Evolutionary conservation across 2,329 filamentous ascomycete species (phyloP).

Genomic region (Epichloe gansuensis): DNA sequence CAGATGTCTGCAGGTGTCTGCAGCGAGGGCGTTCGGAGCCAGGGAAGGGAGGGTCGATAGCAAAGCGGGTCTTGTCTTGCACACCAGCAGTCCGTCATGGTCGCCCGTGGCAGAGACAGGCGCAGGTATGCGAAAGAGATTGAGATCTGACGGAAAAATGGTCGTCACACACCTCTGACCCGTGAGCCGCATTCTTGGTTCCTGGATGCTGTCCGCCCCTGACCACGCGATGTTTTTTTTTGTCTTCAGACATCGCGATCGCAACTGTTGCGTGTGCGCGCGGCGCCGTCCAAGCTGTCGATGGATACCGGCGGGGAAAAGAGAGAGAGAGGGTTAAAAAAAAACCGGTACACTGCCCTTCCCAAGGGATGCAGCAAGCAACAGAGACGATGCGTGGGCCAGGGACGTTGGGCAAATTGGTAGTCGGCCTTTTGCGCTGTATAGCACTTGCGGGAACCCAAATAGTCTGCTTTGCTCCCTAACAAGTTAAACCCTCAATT

Average conservation of each 20-base stretch:
- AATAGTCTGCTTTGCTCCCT: conserved; percentile 11
- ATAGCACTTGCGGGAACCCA: conserved; percentile 2
- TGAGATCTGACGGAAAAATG: conserved; percentile 23
- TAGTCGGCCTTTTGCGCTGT: not conserved
- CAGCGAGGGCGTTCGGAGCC: conserved; percentile 22
- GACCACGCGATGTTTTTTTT: conserved; percentile 4
- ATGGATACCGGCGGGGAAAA: not conserved
- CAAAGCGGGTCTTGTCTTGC: conserved; percentile 16
- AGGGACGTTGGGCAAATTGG: conserved; percentile 4
- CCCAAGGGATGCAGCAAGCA: conserved; percentile 8
- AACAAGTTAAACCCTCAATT: conserved; percentile 25
- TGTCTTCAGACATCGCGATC: conserved; percentile 1
- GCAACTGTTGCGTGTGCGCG: not conserved
- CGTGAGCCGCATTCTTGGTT: conserved; percentile 17
- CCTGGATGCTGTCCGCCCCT: conserved; percentile 9
- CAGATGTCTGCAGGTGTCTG: conserved; percentile 10
- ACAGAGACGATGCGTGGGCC: conserved; percentile 1
- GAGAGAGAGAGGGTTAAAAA: not conserved
- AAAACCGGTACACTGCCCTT: conserved; percentile 4
- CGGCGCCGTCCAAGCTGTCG: not conserved
- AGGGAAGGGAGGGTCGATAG: conserved; percentile 19
- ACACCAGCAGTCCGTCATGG: conserved; percentile 8
- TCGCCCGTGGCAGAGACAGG: conserved; percentile 3
- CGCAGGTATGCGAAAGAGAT: conserved; percentile 29
- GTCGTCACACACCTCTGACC: conserved; percentile 13